Base-by-base conservation (phyloP, 1,139 yeast genomes). In the Saccharomyces hybrid region DNA sequence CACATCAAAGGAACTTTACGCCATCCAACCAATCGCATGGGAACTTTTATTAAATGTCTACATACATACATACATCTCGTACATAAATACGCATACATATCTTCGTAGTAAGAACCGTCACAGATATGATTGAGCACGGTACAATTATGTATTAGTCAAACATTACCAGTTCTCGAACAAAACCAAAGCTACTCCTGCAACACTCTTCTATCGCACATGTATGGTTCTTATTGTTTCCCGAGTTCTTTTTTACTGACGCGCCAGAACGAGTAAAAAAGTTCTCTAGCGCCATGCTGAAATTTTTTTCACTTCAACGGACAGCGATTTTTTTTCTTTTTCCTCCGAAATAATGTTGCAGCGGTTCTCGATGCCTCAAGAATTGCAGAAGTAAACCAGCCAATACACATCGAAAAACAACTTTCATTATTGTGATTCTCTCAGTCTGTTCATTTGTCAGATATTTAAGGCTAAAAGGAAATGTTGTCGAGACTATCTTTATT, bases 401-500 rank as follows among this genome's bases (percentile, higher is more conserved):
- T 9, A 16, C n/a, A 13, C 26, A 38, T 13, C 20, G n/a, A 16
- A 38, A 38, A 38, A 14, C 26, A 38, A 20, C 5, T 20, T 20
- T 20, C 5, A 4, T 6, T 5, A 26, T 4, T 20, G 13, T 16
- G n/a, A 32, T 29, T 29, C n/a, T 34, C 25, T 20, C 44, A 7
- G 9, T 38, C 13, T 2, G 20, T 5, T 11, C n/a, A 13, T 29
- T 20, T 16, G 11, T 38, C n/a, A 13, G 23, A 11, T 25, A 25
- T 4, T 23, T 3, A 25, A 8, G 23, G 23, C 20, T 23, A 14
- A 28, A 3, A 11, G 32, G 31, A 25, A 28, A 55, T 55, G 57
- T 47, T 55, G 44, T 51, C 50, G 14, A 53, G 54, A 47, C 25
- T 55, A 49, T 48, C 28, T 25, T 41, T 48, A 14, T 26, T 53